Conservation (phyloP, 768 basidiomycete genomes). For the Terana coerulea region DNA sequence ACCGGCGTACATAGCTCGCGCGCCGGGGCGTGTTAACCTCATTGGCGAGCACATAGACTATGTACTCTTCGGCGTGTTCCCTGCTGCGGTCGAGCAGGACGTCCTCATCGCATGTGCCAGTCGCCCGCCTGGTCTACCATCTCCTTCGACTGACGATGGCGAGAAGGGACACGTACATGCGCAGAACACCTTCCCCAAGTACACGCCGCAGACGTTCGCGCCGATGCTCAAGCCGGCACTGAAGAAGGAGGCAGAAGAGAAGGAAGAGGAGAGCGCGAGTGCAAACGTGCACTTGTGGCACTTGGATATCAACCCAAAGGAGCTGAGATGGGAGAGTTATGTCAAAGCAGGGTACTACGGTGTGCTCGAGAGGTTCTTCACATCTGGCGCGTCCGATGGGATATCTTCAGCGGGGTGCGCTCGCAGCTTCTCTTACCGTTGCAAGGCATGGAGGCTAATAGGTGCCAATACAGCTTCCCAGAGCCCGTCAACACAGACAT, state of each 20-base stretch:
- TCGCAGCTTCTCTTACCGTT: too few species aligned
- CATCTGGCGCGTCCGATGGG: slow-evolving; percentile 6
- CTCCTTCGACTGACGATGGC: slow-evolving; percentile 17
- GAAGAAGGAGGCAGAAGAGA: not conserved
- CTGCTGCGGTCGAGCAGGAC: slow-evolving; percentile 81
- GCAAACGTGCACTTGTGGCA: slow-evolving; percentile 44
- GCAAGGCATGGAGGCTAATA: too few species aligned
- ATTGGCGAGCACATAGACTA: slow-evolving; percentile 85
- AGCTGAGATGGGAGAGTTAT: slow-evolving; percentile 82
- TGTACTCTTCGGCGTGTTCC: slow-evolving; percentile 78
- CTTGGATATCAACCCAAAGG: slow-evolving; percentile 66
- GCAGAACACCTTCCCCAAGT: slow-evolving; percentile 60
- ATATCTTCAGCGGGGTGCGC: too few species aligned
- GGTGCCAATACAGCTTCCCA: too few species aligned
- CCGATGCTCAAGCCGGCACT: slow-evolving; percentile 34
- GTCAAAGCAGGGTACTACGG: slow-evolving; percentile 86
- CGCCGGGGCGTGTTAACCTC: slow-evolving; percentile 74
- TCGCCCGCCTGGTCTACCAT: slow-evolving; percentile 14
- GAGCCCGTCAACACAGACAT: slow-evolving; percentile 39
- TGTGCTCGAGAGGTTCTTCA: slow-evolving; percentile 24
- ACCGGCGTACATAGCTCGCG: slow-evolving; percentile 68
- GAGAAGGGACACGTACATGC: slow-evolving; percentile 47
- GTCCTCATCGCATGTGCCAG: slow-evolving; percentile 75
- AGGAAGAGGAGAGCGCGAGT: not conserved
- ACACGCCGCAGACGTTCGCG: slow-evolving; percentile 54